A percentile compares a stretch with the other conserved stretches of the same genome.
phyloP scores from a whole-genome alignment of 345 rosid genomes.

The Firmiana major region DNA sequence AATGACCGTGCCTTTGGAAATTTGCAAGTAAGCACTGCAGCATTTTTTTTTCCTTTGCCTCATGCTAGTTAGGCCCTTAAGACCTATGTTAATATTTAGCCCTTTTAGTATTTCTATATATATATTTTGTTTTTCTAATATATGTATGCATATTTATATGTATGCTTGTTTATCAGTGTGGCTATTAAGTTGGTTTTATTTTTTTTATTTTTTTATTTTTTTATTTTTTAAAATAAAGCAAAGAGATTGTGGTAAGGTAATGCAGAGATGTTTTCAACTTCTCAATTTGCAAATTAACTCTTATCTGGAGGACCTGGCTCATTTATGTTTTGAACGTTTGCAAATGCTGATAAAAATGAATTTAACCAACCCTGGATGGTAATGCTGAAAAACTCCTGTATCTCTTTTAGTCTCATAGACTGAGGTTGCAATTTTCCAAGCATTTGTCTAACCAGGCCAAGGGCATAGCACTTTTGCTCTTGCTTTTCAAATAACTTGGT shows the following conservation, averaged over 20 bases:
- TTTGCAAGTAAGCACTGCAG: slow-evolving; percentile 53
- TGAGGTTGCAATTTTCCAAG: not conserved
- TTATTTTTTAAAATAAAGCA: not conserved
- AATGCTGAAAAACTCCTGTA: not conserved
- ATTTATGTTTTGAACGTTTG: not conserved
- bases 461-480: not conserved
- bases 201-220: too few species aligned
- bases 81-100: not conserved
- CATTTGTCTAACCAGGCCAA: not conserved
- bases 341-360: not conserved
- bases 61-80: not conserved
- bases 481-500: not conserved
- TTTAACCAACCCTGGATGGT: not conserved
- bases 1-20: slow-evolving; percentile 89
- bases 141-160: not conserved
- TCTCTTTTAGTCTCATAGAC: not conserved
- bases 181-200: too few species aligned
- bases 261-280: not conserved
- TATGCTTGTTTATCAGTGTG: not conserved
- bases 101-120: not conserved
- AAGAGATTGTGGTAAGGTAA: not conserved
- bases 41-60: not conserved
- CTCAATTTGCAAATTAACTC: slow-evolving; percentile 4
- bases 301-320: not conserved
- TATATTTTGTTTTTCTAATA: not conserved